These are phyloP conservation scores for Phaeotremella fagi DNA, from an alignment of 768 basidiomycete genomes.

Conservation along the genomic window DNA sequence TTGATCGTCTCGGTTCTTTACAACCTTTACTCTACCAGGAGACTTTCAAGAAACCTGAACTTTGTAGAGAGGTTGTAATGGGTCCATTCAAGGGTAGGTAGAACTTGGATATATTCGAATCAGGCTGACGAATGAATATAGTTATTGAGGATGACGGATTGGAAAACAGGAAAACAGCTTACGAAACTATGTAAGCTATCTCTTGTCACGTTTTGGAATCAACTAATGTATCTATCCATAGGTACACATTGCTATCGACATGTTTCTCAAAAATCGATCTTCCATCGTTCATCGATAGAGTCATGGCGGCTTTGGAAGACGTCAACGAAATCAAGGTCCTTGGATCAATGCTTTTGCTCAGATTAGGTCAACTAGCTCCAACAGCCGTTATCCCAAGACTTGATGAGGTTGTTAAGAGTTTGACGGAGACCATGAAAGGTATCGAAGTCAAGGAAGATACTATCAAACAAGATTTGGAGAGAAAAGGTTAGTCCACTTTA, in stretches of 20 bases:
- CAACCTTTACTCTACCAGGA: constrained; percentile 81
- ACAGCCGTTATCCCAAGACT: constrained; percentile 57
- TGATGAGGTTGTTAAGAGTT: constrained; percentile 57
- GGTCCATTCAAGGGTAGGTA: constrained; percentile 44
- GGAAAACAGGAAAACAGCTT: constrained; percentile 93
- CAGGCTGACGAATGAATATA: background rate
- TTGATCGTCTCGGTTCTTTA: constrained; percentile 70
- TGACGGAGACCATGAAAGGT: constrained; percentile 77
- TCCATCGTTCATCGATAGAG: constrained; percentile 72
- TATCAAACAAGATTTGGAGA: constrained; percentile 80
- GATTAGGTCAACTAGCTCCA: constrained; percentile 79
- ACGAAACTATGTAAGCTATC: constrained; percentile 71
- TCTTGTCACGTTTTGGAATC: background rate
- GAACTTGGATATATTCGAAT: background rate
- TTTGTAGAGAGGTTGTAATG: constrained; percentile 42
- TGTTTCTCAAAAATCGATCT: constrained; percentile 83
- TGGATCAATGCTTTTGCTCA: constrained; percentile 90
- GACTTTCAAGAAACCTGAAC: constrained; percentile 64
- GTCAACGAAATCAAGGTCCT: constrained; percentile 97
- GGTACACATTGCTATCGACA: constrained; percentile 56
- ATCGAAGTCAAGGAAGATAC: constrained; percentile 88
- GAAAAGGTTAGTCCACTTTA: too few relatives aligned
- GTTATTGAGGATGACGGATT: constrained; percentile 90
- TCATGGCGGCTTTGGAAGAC: constrained; percentile 77
- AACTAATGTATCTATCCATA: background rate